Evolutionary conservation across 1,284 basidiomycete genomes (phyloP).

Genomic region (Exsudoporus floridanus): DNA sequence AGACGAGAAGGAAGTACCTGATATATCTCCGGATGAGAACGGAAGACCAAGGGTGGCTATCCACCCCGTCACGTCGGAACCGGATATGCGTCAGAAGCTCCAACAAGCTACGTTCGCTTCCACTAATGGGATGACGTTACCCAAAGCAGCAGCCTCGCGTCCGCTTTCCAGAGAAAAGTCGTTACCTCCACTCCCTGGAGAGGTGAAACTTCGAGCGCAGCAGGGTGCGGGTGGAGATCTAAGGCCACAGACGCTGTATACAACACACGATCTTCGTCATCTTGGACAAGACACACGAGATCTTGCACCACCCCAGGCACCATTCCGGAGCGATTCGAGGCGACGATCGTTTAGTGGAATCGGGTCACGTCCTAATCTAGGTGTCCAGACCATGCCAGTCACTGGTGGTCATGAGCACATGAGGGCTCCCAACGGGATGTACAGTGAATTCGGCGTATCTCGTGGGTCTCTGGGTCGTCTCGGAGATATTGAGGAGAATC

Average conservation of each 20-base stretch:
- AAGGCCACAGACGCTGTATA: slow-evolving; percentile 66
- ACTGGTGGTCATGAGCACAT: slow-evolving; percentile 31
- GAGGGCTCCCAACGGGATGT: slow-evolving; percentile 38
- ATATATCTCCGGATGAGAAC: slow-evolving; percentile 35
- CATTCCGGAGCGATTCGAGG: slow-evolving; percentile 61
- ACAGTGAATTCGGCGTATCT: slow-evolving; percentile 69
- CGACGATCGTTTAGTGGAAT: slow-evolving; percentile 75
- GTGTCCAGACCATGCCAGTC: slow-evolving; percentile 47
- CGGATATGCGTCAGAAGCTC: slow-evolving; percentile 52
- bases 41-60: slow-evolving; percentile 40
- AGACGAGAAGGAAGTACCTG: slow-evolving; percentile 40
- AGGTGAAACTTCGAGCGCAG: slow-evolving; percentile 45
- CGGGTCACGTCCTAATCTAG: slow-evolving; percentile 52
- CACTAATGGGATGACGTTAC: slow-evolving; percentile 32
- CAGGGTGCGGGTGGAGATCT: slow-evolving; percentile 38
- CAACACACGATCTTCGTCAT: slow-evolving; percentile 55
- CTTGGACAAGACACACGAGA: slow-evolving; percentile 43
- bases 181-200: slow-evolving; percentile 70
- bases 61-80: slow-evolving; percentile 55
- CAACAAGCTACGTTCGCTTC: slow-evolving; percentile 38
- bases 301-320: slow-evolving; percentile 59
- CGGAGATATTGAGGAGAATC: slow-evolving; percentile 46
- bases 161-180: slow-evolving; percentile 65
- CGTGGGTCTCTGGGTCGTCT: slow-evolving; percentile 58
- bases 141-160: slow-evolving; percentile 32